Base-by-base conservation (phyloP, 768 basidiomycete species). In the Leucosporidium creatinivorum region DNA sequence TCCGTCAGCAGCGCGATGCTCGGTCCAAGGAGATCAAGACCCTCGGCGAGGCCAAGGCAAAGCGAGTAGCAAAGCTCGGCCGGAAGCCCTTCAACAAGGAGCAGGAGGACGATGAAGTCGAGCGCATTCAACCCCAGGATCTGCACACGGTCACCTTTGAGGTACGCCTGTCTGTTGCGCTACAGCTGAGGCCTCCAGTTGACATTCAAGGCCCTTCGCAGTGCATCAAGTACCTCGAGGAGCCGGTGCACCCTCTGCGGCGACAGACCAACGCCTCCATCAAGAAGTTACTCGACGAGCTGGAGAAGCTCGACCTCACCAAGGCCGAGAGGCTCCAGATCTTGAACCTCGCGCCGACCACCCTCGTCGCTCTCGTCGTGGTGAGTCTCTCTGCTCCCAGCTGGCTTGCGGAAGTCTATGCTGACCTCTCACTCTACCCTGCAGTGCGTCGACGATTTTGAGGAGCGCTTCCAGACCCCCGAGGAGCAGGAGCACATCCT, bases 301-400 rank as follows among this genome's bases (percentile, higher is more conserved):
- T 97, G 15, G 83, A 84, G 3, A 80, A 84, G 25, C 88, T 85
- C 69, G 82, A 84, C 44, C 80, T 97, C 69, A 93, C 92, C 1
- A 96, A 93, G 74, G 85, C 88, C 4, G 93, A 97, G 81, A 92
- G 93, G 75, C 82, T 96, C 4, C 91, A 93, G 75, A 83, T 96
- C 47, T 86, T 91, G n/a, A 96, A 97, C 75, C 82, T 94, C 8
- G 87, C 87, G 1, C 93, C 93, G 2, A 86, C 85, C 10, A 82
- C 85, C 57, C 81, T 86, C 0, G 90, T 94, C 30, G 90, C 93
- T 76, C 84, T 96, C 30, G 93, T 96, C 75, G 88, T 90, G 65
- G 92, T 93, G 71, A 56, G 90, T 83, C 33, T 67, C 44, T 61
- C 28, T 33, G 44, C 36, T 28, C 33, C 26, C 48, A 44, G 19